A percentile compares a stretch with the other conserved stretches of the same genome.
These are phyloP conservation scores for Pestalotiopsis sp. DNA, from an alignment of 2,329 filamentous ascomycete genomes.

Conservation along the genomic window DNA sequence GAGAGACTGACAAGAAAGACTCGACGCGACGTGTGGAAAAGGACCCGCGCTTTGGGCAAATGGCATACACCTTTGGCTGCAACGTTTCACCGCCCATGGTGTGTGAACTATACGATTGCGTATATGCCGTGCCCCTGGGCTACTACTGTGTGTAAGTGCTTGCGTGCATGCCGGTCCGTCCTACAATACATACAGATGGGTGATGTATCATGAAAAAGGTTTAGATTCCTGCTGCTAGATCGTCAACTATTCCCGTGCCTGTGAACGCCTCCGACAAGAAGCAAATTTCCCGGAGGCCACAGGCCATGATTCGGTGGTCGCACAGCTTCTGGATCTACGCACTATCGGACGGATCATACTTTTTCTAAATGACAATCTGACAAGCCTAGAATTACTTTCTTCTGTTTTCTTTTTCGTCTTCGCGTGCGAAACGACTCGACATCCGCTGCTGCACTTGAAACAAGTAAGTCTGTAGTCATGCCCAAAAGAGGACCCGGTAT, in stretches of 20 bases:
- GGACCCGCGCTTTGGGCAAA: neutral
- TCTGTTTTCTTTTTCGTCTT: neutral
- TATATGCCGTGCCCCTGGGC: neutral
- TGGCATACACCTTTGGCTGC: neutral
- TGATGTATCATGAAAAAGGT: neutral
- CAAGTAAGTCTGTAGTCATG: neutral
- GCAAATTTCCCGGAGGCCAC: no score
- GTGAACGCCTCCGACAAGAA: no score
- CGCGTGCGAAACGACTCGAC: neutral
- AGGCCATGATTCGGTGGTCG: no score
- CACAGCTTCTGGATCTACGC: no score
- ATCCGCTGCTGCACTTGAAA: neutral
- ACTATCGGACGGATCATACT: neutral
- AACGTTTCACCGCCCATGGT: slow-evolving; percentile 8
- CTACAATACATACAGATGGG: neutral
- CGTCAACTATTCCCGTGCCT: no score
- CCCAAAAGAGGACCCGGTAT: neutral
- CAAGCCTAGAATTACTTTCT: neutral
- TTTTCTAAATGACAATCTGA: neutral
- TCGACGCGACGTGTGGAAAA: neutral
- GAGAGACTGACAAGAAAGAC: neutral
- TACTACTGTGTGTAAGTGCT: neutral
- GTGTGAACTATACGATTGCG: neutral
- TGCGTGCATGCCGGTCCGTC: neutral
- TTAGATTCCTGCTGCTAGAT: no score